Conservation (phyloP, 2,329 filamentous ascomycete genomes). For the Xylariales sp. region DNA sequence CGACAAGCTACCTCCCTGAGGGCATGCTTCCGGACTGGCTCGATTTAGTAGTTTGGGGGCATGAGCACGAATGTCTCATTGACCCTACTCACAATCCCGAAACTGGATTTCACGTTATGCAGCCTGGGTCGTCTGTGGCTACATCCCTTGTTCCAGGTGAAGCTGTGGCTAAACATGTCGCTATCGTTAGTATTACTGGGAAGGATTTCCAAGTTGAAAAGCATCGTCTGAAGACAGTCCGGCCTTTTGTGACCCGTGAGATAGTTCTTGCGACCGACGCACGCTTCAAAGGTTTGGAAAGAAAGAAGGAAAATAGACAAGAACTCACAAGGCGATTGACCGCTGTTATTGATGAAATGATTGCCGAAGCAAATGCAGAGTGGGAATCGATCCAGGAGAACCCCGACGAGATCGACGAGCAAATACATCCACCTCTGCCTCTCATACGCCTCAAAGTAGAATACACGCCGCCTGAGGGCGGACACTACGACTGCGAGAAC, state of each 20-base stretch:
- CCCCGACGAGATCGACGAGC: slow-evolving; percentile 52
- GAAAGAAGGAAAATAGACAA: slow-evolving; percentile 76
- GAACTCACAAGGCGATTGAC: slow-evolving; percentile 76
- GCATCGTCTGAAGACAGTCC: slow-evolving; percentile 79
- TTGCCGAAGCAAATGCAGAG: slow-evolving; percentile 74
- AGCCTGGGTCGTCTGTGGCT: slow-evolving; percentile 92
- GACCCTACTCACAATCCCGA: slow-evolving; percentile 79
- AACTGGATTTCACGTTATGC: slow-evolving; percentile 92
- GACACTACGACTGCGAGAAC: slow-evolving; percentile 87
- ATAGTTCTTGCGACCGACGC: slow-evolving; percentile 72
- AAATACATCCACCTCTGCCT: slow-evolving; percentile 66
- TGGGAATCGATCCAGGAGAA: slow-evolving; percentile 78
- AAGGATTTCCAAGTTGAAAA: slow-evolving; percentile 76
- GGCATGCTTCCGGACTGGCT: slow-evolving; percentile 88
- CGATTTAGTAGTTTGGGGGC: slow-evolving; percentile 91
- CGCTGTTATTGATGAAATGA: slow-evolving; percentile 77
- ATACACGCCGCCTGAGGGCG: slow-evolving; percentile 78
- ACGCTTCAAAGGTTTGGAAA: slow-evolving; percentile 72
- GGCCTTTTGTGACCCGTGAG: slow-evolving; percentile 85
- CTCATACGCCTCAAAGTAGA: slow-evolving; percentile 89
- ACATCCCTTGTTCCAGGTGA: slow-evolving; percentile 90
- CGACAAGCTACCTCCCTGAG: slow-evolving; percentile 92
- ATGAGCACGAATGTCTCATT: slow-evolving; percentile 95
- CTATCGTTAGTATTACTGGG: slow-evolving; percentile 78
- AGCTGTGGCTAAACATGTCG: slow-evolving; percentile 85